These are phyloP conservation scores for Paramecium tetraurelia DNA, from an alignment of 73 alveolate species.

Conservation along the genomic window DNA sequence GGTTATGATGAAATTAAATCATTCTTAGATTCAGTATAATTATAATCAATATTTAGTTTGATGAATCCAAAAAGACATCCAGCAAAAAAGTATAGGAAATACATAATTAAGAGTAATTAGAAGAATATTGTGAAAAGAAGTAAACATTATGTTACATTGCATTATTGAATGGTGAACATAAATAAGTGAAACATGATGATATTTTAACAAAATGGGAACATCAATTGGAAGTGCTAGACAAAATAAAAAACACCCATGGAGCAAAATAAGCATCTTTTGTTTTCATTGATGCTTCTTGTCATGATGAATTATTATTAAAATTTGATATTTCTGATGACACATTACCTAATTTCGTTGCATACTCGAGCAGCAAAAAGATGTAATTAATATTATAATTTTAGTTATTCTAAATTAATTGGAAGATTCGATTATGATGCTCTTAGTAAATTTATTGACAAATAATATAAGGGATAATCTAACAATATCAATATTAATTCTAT, in stretches of 20 bases:
- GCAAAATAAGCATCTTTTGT: slow-evolving; percentile 7
- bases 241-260: slow-evolving; percentile 32
- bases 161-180: slow-evolving; percentile 35
- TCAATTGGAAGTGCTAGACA: slow-evolving; percentile 7
- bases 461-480: background rate
- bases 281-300: slow-evolving; percentile 29
- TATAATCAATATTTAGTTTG: background rate
- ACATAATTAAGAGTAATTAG: background rate
- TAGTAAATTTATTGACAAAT: background rate
- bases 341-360: slow-evolving; percentile 15
- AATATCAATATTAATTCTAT: background rate
- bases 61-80: background rate
- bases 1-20: slow-evolving; percentile 1
- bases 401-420: slow-evolving; percentile 42
- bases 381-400: background rate
- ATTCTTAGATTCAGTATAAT: slow-evolving; percentile 3
- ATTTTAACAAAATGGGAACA: slow-evolving; percentile 29
- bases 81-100: background rate
- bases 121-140: slow-evolving; percentile 5
- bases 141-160: background rate
- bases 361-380: background rate
- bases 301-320: slow-evolving; percentile 37
- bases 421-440: slow-evolving; percentile 5
- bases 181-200: slow-evolving; percentile 33
- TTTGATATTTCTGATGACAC: slow-evolving; percentile 17